Base-by-base conservation (phyloP, 768 basidiomycete species). In the Leucogyrophana mollusca region DNA sequence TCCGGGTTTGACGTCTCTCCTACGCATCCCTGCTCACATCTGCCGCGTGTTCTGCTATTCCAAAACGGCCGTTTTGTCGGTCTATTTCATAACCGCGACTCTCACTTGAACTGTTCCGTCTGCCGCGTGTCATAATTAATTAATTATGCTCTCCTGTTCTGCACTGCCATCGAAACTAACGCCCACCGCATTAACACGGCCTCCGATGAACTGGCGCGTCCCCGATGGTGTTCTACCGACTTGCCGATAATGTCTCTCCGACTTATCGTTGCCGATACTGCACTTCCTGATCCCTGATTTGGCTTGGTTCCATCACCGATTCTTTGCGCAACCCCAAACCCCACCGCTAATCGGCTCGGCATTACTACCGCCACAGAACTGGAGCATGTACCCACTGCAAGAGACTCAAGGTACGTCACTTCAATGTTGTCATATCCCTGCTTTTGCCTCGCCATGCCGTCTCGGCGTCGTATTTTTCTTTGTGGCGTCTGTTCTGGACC, bases 321-420 rank as follows among this genome's bases (percentile, higher is more conserved):
- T 22, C 55, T 35, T 33, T n/a, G 44, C 33, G 45, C 42, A 25
- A 49, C 7, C 37, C 25, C 41, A 16, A 30, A 30, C 27, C 22
- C 17, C 20, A 33, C 23, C 34, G 33, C 33, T 50, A 32, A 37
- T 32, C 18, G 16, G 17, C 14, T 14, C 33, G 20, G 18, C n/a
- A n/a, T n/a, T 32, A 18, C 33, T 36, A 40, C 34, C 21, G 30
- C 22, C 54, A 34, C 62, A 91, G 88, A 34, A 82, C 84, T 52
- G 87, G 90, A 47, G 90, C 90, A 34, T 92, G 90, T 65, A 85
- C 78, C 3, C 82, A 91, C 59, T 92, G 90, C 77, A 92, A 90
- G 66, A 86, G 83, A 59, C 80, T 91, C 57, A 92, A 92, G 84
- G 87, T 85, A 67, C 47, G 80, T 69, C 24, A 47, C 39, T 43